A percentile compares a stretch with the other conserved stretches of the same genome.
Evolutionary conservation across 306 rosid species (phyloP).

Genomic region (Urtica urens): DNA sequence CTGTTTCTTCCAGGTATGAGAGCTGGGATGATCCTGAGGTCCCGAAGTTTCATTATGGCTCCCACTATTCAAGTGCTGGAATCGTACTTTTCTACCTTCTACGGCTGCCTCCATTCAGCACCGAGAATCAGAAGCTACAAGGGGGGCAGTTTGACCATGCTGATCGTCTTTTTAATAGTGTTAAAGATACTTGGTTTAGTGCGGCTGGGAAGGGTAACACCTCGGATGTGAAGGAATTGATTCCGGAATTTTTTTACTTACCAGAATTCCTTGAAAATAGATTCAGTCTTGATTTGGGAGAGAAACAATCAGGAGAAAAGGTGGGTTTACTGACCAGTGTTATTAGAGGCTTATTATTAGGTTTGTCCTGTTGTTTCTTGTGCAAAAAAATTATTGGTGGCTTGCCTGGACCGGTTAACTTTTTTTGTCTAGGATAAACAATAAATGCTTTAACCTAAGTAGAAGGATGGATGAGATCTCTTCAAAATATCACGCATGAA

Average conservation of each 20-base stretch:
- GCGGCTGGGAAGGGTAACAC: constrained; percentile 99
- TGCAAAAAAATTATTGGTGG: no score
- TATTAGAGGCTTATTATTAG: constrained; percentile 3
- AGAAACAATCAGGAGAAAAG: constrained; percentile 99
- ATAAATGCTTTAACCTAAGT: no score
- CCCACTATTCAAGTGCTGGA: constrained; percentile 99
- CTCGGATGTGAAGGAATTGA: constrained; percentile 95
- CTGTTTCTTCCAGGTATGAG: constrained; percentile 44
- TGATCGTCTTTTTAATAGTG: constrained; percentile 95
- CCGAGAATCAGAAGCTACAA: constrained; percentile 94
- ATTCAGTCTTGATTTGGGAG: constrained; percentile 95
- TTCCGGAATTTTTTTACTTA: constrained; percentile 98
- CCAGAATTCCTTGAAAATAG: constrained; percentile 84
- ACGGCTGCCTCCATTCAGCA: constrained; percentile 91
- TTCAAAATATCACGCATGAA: no score
- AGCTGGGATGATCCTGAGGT: constrained; percentile 99
- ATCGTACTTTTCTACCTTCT: constrained; percentile 94
- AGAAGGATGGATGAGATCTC: no score
- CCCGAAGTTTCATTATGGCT: constrained; percentile 96
- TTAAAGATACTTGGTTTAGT: constrained; percentile 93
- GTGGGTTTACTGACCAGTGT: constrained; percentile 28
- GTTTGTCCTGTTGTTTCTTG: no score
- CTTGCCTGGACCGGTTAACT: no score
- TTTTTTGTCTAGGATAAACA: no score
- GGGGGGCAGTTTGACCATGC: constrained; percentile 99